Conservation (phyloP, 805 yeast species). For the Ogataea pini region DNA sequence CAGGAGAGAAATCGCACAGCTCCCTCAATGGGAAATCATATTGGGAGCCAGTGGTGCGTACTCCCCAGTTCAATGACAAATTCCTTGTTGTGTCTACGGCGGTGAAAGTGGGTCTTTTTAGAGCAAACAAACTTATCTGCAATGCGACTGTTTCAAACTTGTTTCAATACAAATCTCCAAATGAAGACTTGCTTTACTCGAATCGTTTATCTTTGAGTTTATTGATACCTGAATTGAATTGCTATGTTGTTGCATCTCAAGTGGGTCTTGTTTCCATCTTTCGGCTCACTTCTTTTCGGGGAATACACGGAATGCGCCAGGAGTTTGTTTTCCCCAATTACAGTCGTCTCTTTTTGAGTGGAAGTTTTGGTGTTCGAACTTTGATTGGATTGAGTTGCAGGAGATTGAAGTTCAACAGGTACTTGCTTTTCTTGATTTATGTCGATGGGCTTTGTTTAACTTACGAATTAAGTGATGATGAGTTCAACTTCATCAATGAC, state of each 20-base stretch:
- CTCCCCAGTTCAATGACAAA: constrained; percentile 29
- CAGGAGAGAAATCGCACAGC: constrained; percentile 18
- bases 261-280: constrained; percentile 45
- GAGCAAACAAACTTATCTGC: constrained; percentile 47
- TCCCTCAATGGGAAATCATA: constrained; percentile 32
- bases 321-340: constrained; percentile 44
- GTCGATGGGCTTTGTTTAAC: constrained; percentile 30
- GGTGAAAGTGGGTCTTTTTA: constrained; percentile 44
- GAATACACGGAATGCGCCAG: constrained; percentile 42
- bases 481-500: constrained; percentile 2
- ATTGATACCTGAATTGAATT: constrained; percentile 42
- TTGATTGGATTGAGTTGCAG: constrained; percentile 27
- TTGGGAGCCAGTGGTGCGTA: constrained; percentile 29
- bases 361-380: constrained; percentile 25
- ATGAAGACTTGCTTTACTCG: constrained; percentile 36
- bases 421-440: constrained; percentile 26
- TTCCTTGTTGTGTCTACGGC: constrained; percentile 48
- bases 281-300: constrained; percentile 44
- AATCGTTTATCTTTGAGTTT: constrained; percentile 33
- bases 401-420: constrained; percentile 13
- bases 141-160: constrained; percentile 46
- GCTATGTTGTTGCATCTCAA: constrained; percentile 45
- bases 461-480: constrained; percentile 23
- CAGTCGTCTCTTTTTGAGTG: constrained; percentile 22
- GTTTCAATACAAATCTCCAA: constrained; percentile 38